Percentiles rank a stretch among this genome's conserved stretches.
These are phyloP conservation scores for Rutstroemia sydowiana DNA, from an alignment of 2,329 filamentous ascomycete genomes.

Conservation along the genomic window DNA sequence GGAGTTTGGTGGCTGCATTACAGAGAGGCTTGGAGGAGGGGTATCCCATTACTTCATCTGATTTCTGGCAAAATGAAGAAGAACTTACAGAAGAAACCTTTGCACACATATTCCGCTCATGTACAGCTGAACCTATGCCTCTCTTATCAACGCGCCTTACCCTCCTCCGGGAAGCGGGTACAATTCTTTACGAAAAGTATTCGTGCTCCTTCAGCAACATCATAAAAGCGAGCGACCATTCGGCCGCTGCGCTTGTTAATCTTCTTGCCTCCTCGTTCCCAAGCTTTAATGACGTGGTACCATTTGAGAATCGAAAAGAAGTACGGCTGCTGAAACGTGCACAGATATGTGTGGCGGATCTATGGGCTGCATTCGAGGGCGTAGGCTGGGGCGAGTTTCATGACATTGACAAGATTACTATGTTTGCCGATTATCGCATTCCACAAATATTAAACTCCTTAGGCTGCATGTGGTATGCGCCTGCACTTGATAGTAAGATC, in stretches of 20 bases:
- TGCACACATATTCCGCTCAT: slow-evolving; percentile 74
- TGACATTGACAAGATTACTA: slow-evolving; percentile 93
- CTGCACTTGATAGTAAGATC: slow-evolving; percentile 66
- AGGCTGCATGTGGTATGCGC: slow-evolving; percentile 78
- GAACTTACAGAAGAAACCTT: slow-evolving; percentile 70
- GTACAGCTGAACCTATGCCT: slow-evolving; percentile 80
- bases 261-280: slow-evolving; percentile 72
- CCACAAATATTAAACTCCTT: slow-evolving; percentile 86
- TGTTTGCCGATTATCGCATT: slow-evolving; percentile 97
- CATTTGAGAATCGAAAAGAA: slow-evolving; percentile 61
- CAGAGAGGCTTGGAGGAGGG: slow-evolving; percentile 85
- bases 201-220: slow-evolving; percentile 66
- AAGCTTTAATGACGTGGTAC: slow-evolving; percentile 77
- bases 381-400: slow-evolving; percentile 70
- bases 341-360: slow-evolving; percentile 89
- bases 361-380: slow-evolving; percentile 94
- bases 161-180: slow-evolving; percentile 76
- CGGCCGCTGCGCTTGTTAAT: slow-evolving; percentile 80
- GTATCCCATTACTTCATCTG: slow-evolving; percentile 75
- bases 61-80: slow-evolving; percentile 75
- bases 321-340: slow-evolving; percentile 88
- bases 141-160: slow-evolving; percentile 68
- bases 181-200: slow-evolving; percentile 74
- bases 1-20: slow-evolving; percentile 81
- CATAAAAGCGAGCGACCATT: slow-evolving; percentile 66